phyloP scores from a whole-genome alignment of 371 early-diverging fungal species.

The Syncephalastrum monosporum region DNA sequence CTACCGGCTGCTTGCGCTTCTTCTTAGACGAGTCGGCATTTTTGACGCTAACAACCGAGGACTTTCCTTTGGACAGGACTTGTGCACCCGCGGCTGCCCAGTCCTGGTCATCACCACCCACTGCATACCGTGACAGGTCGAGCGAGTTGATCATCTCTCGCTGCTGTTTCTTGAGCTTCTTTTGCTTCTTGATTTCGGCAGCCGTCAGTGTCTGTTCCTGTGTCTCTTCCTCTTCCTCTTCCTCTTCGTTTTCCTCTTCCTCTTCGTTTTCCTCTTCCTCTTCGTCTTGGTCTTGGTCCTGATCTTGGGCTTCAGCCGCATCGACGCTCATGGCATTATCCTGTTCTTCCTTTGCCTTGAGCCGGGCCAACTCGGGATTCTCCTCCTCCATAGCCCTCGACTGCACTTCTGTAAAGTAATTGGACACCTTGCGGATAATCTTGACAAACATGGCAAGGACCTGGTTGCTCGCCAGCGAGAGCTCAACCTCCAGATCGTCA shows the following conservation, averaged over 20 bases:
- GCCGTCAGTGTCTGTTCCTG: conserved; percentile 69
- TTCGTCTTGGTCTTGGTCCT: conserved; percentile 46
- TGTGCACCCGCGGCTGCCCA: conserved; percentile 67
- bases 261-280: conserved; percentile 84
- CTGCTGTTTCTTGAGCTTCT: conserved; percentile 70
- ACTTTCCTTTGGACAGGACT: conserved; percentile 49
- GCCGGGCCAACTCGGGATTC: conserved; percentile 23
- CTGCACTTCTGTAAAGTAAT: conserved; percentile 62
- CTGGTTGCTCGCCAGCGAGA: conserved; percentile 82
- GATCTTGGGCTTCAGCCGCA: conserved; percentile 7
- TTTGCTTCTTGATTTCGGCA: conserved; percentile 74
- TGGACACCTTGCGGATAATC: conserved; percentile 76
- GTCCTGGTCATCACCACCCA: conserved; percentile 71
- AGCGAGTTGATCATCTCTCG: conserved; percentile 81
- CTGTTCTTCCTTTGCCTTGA: conserved; percentile 20
- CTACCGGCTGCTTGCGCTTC: conserved; percentile 30
- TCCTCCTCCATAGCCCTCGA: conserved; percentile 39
- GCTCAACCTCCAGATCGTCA: conserved; percentile 82
- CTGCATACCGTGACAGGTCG: conserved; percentile 74
- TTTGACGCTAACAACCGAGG: conserved; percentile 75
- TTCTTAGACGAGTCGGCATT: conserved; percentile 76
- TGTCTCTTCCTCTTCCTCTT: conserved; percentile 52
- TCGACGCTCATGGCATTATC: neutral
- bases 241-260: conserved; percentile 84
- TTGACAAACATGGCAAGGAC: conserved; percentile 93